Conservation (phyloP, 352 stramenopile genomes). For the Phytophthora pinifolia region DNA sequence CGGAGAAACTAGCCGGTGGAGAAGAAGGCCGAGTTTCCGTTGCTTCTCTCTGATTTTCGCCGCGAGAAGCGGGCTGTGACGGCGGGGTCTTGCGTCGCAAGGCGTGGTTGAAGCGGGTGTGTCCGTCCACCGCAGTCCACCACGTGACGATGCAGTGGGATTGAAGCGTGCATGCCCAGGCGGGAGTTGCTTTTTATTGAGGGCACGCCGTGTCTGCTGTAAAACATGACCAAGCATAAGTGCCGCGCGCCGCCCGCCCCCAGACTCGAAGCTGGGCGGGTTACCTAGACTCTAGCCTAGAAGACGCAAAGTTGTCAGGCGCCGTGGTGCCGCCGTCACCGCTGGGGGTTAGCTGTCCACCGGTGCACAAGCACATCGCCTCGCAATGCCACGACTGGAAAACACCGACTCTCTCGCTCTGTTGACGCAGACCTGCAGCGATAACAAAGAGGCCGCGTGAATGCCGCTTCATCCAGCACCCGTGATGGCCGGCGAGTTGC, state of each 20-base stretch:
- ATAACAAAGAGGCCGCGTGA: constrained; percentile 14
- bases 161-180: constrained; percentile 12
- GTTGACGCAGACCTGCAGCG: constrained; percentile 5
- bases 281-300: no score
- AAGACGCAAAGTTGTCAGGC: constrained; percentile 3
- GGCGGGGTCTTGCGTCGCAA: constrained; percentile 1
- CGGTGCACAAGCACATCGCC: constrained; percentile 20
- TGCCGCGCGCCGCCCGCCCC: not conserved
- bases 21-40: no score
- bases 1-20: no score
- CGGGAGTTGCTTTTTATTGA: constrained; percentile 19
- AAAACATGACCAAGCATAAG: constrained; percentile 17
- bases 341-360: constrained; percentile 5
- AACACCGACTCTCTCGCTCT: constrained; percentile 20
- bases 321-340: constrained; percentile 3
- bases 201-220: constrained; percentile 11
- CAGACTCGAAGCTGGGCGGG: no score
- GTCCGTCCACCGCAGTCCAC: no score
- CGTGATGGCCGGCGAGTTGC: no score
- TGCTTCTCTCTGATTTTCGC: constrained; percentile 1
- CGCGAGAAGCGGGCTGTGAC: not conserved
- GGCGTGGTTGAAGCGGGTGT: constrained; percentile 28
- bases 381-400: constrained; percentile 17
- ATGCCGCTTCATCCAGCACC: constrained; percentile 3
- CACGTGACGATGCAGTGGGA: constrained; percentile 14